A percentile compares a stretch with the other conserved stretches of the same genome.
Conservation (phyloP, 495 filamentous ascomycete species). For the Penicillium lagena region DNA sequence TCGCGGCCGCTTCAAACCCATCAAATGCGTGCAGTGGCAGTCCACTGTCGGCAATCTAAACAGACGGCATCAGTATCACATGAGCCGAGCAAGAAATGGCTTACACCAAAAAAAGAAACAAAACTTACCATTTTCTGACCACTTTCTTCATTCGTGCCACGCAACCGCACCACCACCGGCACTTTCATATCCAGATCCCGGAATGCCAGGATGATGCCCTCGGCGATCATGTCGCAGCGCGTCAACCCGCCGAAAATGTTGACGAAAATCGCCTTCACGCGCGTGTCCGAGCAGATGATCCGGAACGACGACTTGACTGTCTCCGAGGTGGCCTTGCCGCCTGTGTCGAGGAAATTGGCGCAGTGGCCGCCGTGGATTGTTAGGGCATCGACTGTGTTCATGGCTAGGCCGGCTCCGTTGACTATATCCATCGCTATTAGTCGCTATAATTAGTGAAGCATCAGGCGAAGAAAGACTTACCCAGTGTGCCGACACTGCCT, state of each 20-base stretch:
- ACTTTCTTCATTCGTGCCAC: conserved; percentile 74
- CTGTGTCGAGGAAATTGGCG: conserved; percentile 85
- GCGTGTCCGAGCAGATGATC: conserved; percentile 60
- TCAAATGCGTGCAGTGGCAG: conserved; percentile 71
- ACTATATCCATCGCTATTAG: conserved; percentile 28
- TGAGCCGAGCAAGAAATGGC: not conserved
- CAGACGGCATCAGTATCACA: conserved; percentile 6
- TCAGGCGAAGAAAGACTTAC: conserved; percentile 14
- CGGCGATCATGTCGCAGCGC: conserved; percentile 81
- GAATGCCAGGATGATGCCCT: conserved; percentile 74
- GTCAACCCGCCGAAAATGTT: conserved; percentile 91
- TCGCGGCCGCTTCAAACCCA: conserved; percentile 73
- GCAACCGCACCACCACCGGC: conserved; percentile 76
- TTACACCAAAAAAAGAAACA: not conserved
- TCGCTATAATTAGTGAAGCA: not conserved
- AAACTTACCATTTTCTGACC: conserved; percentile 63
- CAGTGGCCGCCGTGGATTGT: conserved; percentile 55
- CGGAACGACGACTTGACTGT: conserved; percentile 74
- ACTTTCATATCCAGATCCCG: conserved; percentile 60
- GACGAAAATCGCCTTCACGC: conserved; percentile 73
- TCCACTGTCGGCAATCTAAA: conserved; percentile 64
- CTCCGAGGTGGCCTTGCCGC: conserved; percentile 82
- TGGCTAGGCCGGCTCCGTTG: conserved; percentile 85
- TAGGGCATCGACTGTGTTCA: conserved; percentile 86
- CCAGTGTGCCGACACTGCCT: conserved; percentile 62